These are phyloP conservation scores for Hygrophoropsis aurantiaca DNA, from an alignment of 768 basidiomycete genomes.

Conservation along the genomic window DNA sequence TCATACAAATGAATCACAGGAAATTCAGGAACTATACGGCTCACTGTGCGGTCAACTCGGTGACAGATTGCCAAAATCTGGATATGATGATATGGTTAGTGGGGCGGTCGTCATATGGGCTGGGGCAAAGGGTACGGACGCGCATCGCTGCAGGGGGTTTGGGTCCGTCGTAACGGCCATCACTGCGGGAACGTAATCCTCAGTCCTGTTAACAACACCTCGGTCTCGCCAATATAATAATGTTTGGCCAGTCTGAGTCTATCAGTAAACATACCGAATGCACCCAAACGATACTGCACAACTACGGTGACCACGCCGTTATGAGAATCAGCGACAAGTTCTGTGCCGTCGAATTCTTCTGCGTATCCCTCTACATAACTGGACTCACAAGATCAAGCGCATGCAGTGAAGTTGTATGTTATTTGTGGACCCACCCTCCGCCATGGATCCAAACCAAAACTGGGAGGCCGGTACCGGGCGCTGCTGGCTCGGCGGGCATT, in stretches of 20 bases:
- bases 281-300: constrained; percentile 36
- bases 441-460: constrained; percentile 39
- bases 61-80: no score
- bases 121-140: constrained; percentile 18
- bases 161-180: constrained; percentile 27
- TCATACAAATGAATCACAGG: no score
- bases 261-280: constrained; percentile 29
- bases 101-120: no score
- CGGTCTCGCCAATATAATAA: constrained; percentile 16
- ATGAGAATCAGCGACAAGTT: constrained; percentile 24
- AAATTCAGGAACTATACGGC: no score
- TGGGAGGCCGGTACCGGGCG: constrained; percentile 15
- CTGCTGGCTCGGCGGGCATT: background rate
- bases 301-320: constrained; percentile 24
- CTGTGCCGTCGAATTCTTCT: constrained; percentile 12
- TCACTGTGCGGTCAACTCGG: no score
- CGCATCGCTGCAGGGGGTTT: constrained; percentile 36
- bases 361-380: constrained; percentile 25
- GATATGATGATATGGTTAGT: no score
- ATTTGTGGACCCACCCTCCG: constrained; percentile 25
- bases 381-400: background rate
- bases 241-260: background rate
- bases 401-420: background rate
- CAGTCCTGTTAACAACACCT: constrained; percentile 48
- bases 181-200: constrained; percentile 28